Conservation (phyloP, 2,329 filamentous ascomycete species). For the Grosmannia huntii region DNA sequence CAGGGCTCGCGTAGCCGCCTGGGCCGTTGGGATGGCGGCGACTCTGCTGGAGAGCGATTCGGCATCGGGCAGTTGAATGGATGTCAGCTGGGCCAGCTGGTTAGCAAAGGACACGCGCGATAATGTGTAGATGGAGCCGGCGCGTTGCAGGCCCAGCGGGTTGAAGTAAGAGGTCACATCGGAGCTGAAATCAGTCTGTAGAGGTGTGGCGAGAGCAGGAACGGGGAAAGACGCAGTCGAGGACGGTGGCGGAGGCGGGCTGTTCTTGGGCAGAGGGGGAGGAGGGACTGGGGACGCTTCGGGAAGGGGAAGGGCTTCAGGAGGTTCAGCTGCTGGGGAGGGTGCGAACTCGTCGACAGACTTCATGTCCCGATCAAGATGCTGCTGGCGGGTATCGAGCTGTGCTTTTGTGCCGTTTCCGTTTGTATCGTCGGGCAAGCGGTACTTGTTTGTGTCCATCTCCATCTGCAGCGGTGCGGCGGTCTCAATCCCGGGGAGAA, state of each 20-base stretch:
- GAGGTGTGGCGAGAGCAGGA: neutral
- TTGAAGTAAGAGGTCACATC: constrained; percentile 53
- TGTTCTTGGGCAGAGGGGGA: constrained; percentile 40
- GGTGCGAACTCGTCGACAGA: neutral
- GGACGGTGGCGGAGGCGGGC: constrained; percentile 25
- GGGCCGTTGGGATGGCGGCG: constrained; percentile 70
- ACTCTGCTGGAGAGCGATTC: constrained; percentile 73
- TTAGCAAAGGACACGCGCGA: constrained; percentile 86
- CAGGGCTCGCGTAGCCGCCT: constrained; percentile 70
- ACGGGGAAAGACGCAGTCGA: neutral
- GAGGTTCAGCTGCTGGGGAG: neutral
- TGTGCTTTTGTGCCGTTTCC: constrained; percentile 55
- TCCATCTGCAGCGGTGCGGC: constrained; percentile 31
- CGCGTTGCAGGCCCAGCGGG: constrained; percentile 49
- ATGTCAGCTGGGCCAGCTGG: constrained; percentile 84
- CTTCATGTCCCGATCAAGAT: constrained; percentile 35
- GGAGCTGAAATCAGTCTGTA: constrained; percentile 29
- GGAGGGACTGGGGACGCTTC: constrained; percentile 6
- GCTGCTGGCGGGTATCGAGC: constrained; percentile 42
- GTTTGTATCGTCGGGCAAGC: constrained; percentile 56
- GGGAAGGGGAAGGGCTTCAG: neutral
- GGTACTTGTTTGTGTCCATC: constrained; percentile 65
- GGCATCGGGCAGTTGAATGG: constrained; percentile 77
- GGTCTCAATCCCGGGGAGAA: constrained; percentile 39
- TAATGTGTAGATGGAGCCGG: constrained; percentile 86